phyloP scores from a whole-genome alignment of 2,329 filamentous ascomycete genomes.

The Aspergillus sp. region DNA sequence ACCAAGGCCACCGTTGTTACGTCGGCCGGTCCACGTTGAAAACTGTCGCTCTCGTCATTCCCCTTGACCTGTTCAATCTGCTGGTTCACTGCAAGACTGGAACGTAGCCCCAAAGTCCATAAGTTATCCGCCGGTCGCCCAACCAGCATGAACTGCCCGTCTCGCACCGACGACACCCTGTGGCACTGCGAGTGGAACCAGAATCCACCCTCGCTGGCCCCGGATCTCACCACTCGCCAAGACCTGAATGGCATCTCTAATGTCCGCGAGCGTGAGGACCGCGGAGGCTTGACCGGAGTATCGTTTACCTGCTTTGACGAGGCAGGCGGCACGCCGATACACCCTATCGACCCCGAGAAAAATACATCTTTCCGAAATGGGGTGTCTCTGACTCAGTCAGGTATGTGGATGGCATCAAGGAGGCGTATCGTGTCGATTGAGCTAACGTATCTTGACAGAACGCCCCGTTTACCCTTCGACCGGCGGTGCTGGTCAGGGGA shows the following conservation, averaged over 20 bases:
- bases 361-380: constrained; percentile 1
- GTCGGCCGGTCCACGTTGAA: neutral
- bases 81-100: neutral
- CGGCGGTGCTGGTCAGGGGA: constrained; percentile 5
- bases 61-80: neutral
- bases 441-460: constrained; percentile 14
- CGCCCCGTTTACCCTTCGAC: constrained; percentile 17
- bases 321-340: neutral
- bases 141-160: constrained; percentile 54
- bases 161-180: constrained; percentile 51
- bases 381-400: constrained; percentile 32
- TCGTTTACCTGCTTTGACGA: constrained; percentile 1
- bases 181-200: constrained; percentile 56
- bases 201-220: constrained; percentile 51
- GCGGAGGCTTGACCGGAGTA: constrained; percentile 3
- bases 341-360: constrained; percentile 9
- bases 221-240: constrained; percentile 54
- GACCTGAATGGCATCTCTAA: constrained; percentile 58
- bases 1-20: neutral
- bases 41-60: neutral
- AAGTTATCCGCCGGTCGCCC: neutral
- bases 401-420: constrained; percentile 11
- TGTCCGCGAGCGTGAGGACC: constrained; percentile 42
- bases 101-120: no score
- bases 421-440: neutral